Percentiles rank a stretch among this genome's conserved stretches.
phyloP scores from a whole-genome alignment of 2,329 filamentous ascomycete genomes.

The Aspergillus niger region DNA sequence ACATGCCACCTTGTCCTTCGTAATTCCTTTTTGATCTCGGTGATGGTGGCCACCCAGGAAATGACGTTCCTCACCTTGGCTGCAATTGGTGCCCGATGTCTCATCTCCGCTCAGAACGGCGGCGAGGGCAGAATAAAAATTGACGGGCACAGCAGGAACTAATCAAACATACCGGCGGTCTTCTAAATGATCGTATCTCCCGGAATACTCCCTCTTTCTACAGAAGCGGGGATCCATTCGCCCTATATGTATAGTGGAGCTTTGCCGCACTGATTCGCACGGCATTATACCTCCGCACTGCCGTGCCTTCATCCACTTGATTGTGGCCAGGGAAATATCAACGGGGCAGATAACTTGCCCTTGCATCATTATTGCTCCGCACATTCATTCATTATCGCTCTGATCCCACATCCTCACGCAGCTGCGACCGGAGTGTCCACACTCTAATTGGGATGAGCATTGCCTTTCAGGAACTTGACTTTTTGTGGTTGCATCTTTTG shows the following conservation, averaged over 20 bases:
- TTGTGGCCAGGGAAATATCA: slow-evolving; percentile 11
- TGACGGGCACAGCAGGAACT: neutral
- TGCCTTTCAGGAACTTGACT: neutral
- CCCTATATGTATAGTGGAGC: slow-evolving; percentile 9
- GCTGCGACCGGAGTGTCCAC: slow-evolving; percentile 10
- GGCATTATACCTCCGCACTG: slow-evolving; percentile 8
- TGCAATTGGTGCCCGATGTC: slow-evolving; percentile 16
- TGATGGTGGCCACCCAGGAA: neutral
- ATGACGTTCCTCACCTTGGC: slow-evolving; percentile 1
- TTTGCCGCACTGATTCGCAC: slow-evolving; percentile 13
- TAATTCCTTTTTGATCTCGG: neutral
- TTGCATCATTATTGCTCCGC: slow-evolving; percentile 19
- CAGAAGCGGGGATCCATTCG: neutral
- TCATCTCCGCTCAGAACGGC: neutral
- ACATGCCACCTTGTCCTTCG: slow-evolving; percentile 12
- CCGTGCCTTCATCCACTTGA: slow-evolving; percentile 16
- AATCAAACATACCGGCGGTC: neutral
- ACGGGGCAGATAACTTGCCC: slow-evolving; percentile 19
- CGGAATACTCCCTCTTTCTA: neutral
- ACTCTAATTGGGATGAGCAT: slow-evolving; percentile 2
- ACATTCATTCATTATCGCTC: slow-evolving; percentile 5
- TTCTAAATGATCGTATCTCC: slow-evolving; percentile 1
- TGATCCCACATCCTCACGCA: slow-evolving; percentile 10
- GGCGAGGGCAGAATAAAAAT: neutral
- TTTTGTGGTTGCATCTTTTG: neutral